Evolutionary conservation across 176 grass and related monocot genomes (phyloP).

Genomic region (Cenchrus fungigraminus): DNA sequence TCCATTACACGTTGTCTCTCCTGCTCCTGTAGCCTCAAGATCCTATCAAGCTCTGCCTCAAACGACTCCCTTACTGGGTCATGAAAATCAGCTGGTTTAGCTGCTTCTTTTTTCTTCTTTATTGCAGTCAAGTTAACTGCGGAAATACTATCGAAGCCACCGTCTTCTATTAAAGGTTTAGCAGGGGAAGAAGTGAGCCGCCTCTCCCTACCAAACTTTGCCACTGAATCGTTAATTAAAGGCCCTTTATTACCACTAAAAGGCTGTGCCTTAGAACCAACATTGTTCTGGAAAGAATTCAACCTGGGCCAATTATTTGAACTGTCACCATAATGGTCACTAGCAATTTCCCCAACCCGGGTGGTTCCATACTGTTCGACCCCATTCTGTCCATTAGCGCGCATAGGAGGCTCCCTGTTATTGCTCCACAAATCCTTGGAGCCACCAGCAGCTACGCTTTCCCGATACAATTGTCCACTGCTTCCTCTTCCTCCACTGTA

Average conservation of each 20-base stretch:
- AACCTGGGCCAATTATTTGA: constrained; percentile 73
- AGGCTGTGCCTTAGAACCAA: constrained; percentile 54
- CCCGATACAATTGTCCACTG: constrained; percentile 45
- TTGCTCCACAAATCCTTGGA: constrained; percentile 66
- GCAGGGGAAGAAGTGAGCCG: constrained; percentile 32
- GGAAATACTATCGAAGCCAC: constrained; percentile 62
- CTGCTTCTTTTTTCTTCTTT: constrained; percentile 86
- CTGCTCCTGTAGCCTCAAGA: constrained; percentile 86
- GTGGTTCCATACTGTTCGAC: constrained; percentile 55
- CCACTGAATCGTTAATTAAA: constrained; percentile 45
- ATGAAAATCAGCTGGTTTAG: constrained; percentile 72
- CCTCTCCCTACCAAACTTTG: constrained; percentile 71
- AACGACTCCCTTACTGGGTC: constrained; percentile 92
- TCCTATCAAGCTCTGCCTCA: constrained; percentile 91
- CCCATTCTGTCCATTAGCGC: constrained; percentile 47
- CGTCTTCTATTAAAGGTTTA: constrained; percentile 69
- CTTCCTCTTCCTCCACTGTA: constrained; percentile 69
- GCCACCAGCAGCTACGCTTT: constrained; percentile 44
- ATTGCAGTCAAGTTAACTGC: constrained; percentile 69
- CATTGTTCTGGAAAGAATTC: constrained; percentile 66
- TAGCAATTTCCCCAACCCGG: constrained; percentile 28
- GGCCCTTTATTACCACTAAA: constrained; percentile 60
- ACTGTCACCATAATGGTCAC: constrained; percentile 39
- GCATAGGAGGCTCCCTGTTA: constrained; percentile 36
- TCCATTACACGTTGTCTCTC: constrained; percentile 77